Evolutionary conservation across 2,329 filamentous ascomycete species (phyloP).

Genomic region (Fusarium coffeatum): DNA sequence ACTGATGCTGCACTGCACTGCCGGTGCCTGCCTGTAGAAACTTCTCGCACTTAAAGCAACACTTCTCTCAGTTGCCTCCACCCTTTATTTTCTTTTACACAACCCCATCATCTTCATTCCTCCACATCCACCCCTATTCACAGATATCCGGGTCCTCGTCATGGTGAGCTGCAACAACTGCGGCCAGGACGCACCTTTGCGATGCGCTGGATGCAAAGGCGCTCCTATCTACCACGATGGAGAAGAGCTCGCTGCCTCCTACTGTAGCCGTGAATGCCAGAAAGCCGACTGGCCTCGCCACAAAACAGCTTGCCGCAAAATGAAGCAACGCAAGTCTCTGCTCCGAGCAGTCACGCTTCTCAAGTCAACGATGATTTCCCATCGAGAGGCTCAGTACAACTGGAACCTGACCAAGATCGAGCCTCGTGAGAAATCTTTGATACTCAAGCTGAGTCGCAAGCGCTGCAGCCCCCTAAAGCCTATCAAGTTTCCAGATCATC

Average conservation of each 20-base stretch:
- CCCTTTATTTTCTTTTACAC: background rate
- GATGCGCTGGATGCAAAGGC: conserved; percentile 6
- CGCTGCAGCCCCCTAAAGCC: background rate
- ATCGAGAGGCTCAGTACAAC: conserved; percentile 17
- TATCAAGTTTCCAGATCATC: conserved; percentile 8
- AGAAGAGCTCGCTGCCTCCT: conserved; percentile 12
- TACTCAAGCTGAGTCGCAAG: conserved; percentile 3
- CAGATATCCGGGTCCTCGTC: background rate
- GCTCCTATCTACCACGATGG: conserved; percentile 27
- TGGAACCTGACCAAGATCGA: conserved; percentile 8
- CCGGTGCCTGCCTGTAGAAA: background rate
- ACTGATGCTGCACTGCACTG: background rate
- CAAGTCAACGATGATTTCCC: conserved; percentile 15
- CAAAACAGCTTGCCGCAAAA: conserved; percentile 11
- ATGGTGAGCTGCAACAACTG: conserved; percentile 23
- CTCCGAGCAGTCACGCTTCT: conserved; percentile 14
- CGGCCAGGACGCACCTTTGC: conserved; percentile 1
- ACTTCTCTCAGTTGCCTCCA: background rate
- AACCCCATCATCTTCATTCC: background rate
- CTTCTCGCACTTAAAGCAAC: too few relatives aligned
- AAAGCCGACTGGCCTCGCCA: conserved; percentile 12
- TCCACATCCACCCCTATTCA: background rate
- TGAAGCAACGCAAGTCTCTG: conserved; percentile 15
- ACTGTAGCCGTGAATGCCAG: conserved; percentile 28
- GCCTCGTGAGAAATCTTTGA: background rate